Evolutionary conservation across 2,329 filamentous ascomycete genomes (phyloP).

Genomic region (Xenoacremonium recifei): DNA sequence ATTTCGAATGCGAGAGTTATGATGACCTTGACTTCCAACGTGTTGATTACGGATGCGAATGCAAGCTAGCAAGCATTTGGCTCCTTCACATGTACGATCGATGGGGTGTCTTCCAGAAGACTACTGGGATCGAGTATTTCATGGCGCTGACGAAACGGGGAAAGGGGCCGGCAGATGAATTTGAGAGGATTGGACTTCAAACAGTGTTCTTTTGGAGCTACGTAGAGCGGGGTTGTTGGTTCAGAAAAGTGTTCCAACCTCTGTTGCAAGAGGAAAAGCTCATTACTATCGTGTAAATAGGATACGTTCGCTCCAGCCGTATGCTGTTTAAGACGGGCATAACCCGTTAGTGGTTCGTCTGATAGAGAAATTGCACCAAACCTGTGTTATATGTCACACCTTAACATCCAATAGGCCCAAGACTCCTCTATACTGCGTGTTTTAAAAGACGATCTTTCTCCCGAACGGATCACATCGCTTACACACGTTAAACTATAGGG

Average conservation of each 20-base stretch:
- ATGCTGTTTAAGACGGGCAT: too few species aligned
- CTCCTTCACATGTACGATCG: conserved; percentile 3
- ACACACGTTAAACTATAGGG: too few species aligned
- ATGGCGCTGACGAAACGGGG: neutral
- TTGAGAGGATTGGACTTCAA: neutral
- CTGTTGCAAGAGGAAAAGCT: neutral
- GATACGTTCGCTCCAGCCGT: neutral
- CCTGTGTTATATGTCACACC: too few species aligned
- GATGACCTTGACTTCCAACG: conserved; percentile 2
- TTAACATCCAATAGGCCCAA: too few species aligned
- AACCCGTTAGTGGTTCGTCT: too few species aligned
- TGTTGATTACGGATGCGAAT: neutral
- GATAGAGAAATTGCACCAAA: too few species aligned
- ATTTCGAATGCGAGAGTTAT: conserved; percentile 4
- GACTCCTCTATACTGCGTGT: too few species aligned
- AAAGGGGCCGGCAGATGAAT: neutral
- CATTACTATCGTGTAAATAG: neutral
- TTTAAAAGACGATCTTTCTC: too few species aligned
- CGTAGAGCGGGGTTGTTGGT: neutral
- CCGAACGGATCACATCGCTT: too few species aligned
- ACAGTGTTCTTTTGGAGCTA: neutral
- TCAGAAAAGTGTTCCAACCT: neutral
- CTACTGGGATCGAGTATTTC: conserved; percentile 1
- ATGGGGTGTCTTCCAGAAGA: neutral
- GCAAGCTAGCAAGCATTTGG: conserved; percentile 1